These are phyloP conservation scores for Rhytidiadelphus loreus DNA, from an alignment of 225 moss, liverwort and hornwort species.

Conservation along the genomic window DNA sequence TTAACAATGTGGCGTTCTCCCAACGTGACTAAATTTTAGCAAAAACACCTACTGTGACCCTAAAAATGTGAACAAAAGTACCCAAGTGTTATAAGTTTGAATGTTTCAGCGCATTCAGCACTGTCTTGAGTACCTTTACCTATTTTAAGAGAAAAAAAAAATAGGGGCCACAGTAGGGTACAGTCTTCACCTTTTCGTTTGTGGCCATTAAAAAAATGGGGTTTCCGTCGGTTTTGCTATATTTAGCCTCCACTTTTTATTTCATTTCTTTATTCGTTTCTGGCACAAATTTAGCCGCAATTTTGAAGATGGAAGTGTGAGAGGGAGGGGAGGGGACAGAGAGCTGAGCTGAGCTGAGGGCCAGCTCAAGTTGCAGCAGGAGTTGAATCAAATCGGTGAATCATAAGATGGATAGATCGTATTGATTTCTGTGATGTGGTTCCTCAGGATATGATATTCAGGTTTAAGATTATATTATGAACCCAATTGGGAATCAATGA, in stretches of 20 bases:
- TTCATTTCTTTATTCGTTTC: fast-evolving
- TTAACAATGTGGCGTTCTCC: background rate
- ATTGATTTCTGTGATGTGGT: background rate
- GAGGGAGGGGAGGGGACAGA: background rate
- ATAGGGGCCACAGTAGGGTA: background rate
- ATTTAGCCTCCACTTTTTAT: background rate
- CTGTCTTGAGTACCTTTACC: background rate
- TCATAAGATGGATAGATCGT: background rate
- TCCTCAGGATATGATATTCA: background rate
- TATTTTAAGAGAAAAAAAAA: too few species aligned
- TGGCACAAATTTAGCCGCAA: background rate
- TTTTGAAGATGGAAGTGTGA: background rate
- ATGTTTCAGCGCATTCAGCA: background rate
- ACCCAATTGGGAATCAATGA: conserved; percentile 1
- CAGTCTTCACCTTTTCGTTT: too few species aligned
- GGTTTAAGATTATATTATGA: background rate
- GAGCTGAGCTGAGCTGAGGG: background rate
- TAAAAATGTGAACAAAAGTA: too few species aligned
- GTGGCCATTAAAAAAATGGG: too few species aligned
- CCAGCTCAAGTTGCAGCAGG: background rate
- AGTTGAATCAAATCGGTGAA: background rate
- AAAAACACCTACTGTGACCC: background rate
- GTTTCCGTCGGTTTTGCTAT: background rate
- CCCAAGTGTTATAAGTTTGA: background rate
- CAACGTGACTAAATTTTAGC: background rate